phyloP scores from a whole-genome alignment of 345 rosid species.

The Bruguiera sexangula region DNA sequence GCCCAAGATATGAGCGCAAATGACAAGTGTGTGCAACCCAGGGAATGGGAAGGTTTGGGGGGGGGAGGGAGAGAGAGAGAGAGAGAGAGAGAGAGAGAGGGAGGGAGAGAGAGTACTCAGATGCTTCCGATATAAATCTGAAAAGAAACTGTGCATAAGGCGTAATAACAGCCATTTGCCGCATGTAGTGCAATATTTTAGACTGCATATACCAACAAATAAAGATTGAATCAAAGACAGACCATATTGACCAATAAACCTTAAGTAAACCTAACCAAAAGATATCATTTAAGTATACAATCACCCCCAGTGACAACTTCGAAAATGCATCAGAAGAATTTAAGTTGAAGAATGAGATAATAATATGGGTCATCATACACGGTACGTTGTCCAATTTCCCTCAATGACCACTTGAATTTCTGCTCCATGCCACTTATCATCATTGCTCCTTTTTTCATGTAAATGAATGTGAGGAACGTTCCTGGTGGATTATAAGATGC shows the following conservation, averaged over 20 bases:
- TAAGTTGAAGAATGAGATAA: slow-evolving; percentile 16
- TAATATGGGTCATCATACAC: slow-evolving; percentile 43
- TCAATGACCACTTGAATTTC: slow-evolving; percentile 93
- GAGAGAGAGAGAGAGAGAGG: slow-evolving; percentile 15
- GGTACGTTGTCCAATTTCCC: slow-evolving; percentile 98
- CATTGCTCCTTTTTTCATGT: slow-evolving; percentile 71
- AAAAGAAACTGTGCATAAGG: slow-evolving; percentile 90
- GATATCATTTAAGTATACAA: neutral
- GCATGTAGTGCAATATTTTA: slow-evolving; percentile 94
- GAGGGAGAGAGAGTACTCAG: slow-evolving; percentile 61
- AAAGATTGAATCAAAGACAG: slow-evolving; percentile 8
- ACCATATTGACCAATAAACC: neutral
- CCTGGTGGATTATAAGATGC: slow-evolving; percentile 42
- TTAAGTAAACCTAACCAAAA: too few species aligned
- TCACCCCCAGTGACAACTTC: neutral
- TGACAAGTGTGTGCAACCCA: too few species aligned
- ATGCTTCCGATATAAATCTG: slow-evolving; percentile 66
- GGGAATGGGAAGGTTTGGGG: neutral
- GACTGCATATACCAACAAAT: slow-evolving; percentile 52
- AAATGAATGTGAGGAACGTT: slow-evolving; percentile 87
- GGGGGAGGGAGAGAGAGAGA: slow-evolving; percentile 5
- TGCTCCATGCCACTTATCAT: slow-evolving; percentile 84
- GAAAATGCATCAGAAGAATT: slow-evolving; percentile 2
- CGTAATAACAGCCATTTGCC: slow-evolving; percentile 99
- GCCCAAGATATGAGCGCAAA: neutral